Evolutionary conservation across 2,329 filamentous ascomycete genomes (phyloP).

Genomic region (Elsinoe australis): DNA sequence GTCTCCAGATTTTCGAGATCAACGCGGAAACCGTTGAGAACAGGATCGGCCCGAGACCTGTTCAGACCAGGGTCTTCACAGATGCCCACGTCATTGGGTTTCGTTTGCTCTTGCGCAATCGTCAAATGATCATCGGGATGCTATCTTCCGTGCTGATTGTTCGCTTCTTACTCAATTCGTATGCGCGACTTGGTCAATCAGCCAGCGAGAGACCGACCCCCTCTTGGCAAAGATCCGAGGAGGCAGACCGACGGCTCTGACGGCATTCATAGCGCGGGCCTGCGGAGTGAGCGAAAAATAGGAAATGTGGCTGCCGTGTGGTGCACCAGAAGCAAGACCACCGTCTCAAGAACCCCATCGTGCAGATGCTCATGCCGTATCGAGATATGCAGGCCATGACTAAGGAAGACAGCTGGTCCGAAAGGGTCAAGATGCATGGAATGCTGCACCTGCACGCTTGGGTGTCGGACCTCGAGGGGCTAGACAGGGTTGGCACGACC

Average conservation of each 20-base stretch:
- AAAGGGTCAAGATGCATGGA: not conserved
- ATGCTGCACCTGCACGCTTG: not conserved
- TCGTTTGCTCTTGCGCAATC: constrained; percentile 8
- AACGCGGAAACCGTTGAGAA: not conserved
- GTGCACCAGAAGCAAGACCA: not conserved
- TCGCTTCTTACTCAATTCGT: no score
- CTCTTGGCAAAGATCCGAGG: not conserved
- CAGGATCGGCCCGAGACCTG: constrained; percentile 3
- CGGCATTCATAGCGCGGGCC: not conserved
- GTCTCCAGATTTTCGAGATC: constrained; percentile 5
- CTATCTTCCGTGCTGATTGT: not conserved
- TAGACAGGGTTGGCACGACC: constrained; percentile 14
- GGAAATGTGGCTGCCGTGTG: constrained; percentile 3
- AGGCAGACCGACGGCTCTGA: not conserved
- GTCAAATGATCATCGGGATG: constrained; percentile 1
- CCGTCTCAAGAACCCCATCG: constrained; percentile 7
- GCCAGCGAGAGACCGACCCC: not conserved
- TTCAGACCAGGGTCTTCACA: not conserved
- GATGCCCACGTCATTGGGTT: not conserved
- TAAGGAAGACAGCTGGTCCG: not conserved
- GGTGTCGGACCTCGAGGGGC: constrained; percentile 11
- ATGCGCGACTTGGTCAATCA: no score
- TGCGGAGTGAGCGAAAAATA: constrained; percentile 13
- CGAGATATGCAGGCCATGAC: constrained; percentile 1
- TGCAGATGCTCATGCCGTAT: constrained; percentile 1